Evolutionary conservation across 2,329 filamentous ascomycete species (phyloP), one percentile per base, ranked within the genome.

Genomic region (Fusarium coicis): DNA sequence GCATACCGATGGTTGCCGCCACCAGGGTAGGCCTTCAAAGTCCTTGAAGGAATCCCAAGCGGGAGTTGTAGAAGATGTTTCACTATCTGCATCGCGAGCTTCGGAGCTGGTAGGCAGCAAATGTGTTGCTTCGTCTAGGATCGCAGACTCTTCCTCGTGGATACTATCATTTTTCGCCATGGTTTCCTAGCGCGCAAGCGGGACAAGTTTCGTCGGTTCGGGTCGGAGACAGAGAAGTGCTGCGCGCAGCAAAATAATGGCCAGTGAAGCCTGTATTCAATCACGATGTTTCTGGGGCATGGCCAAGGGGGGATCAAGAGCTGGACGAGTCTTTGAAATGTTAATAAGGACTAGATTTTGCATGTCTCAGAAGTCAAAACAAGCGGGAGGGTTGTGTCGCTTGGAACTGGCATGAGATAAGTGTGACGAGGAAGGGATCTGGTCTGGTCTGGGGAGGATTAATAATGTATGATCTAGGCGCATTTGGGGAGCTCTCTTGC

Each of bases 11-110:
- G 92, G 92, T 73, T 80, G 84, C 70, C 84, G 87, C 85, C 90
- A 90, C 89, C 89, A 91, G 8, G 90, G 87, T 58, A 92, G 74
- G 12, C 85, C 85, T 37, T 85, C 84, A 71, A 92, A 93, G 75
- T 93, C 91, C 18, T 84, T 84, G 30, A 83, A 77, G 12, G 85
- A 87, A 56, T 83, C 82, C 88, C 88, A 91, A 66, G 70, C 66
- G 47, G 59, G 63, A 34, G 67, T 76, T 34, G 68, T 73, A 19
- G 63, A 72, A 42, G 72, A 66, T 40, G 68, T 59, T 54, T 69
- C 60, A 30, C 54, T 65, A 16, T 59, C 56, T 61, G 47, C 69
- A 39, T 63, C 52, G 56, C 50, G 58, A 60, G 39, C 28, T 18
- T 68, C 74, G 32, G 50, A 47, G 61, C 74, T 71, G 69, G 76